Evolutionary conservation across 306 rosid species (phyloP), one percentile per base, ranked within the genome.

Genomic region (Gastrolobium bilobum): DNA sequence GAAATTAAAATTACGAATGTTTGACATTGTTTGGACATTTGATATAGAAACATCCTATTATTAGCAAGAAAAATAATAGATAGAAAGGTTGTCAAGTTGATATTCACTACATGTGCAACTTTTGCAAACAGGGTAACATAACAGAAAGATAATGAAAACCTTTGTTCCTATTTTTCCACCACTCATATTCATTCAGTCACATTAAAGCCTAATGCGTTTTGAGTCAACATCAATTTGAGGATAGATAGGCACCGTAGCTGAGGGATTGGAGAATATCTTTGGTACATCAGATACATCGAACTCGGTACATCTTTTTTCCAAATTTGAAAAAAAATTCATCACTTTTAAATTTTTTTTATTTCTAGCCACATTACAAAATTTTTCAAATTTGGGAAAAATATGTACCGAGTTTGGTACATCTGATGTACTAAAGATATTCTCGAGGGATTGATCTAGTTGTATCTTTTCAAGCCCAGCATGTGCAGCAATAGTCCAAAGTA

Each of bases 401-500:
- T 1, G 26, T 20, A 20, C 26, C 26, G 26, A n/a, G n/a, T n/a
- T n/a, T n/a, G n/a, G n/a, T 20, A 20, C 26, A 20, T 20, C 26
- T 20, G 26, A 20, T 20, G 1, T 20, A 20, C 26, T 1, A 20
- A 20, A 20, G 26, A 20, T 20, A 20, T 20, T 20, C 26, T 20
- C 26, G 10, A 50, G 35, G 35, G 43, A 10, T 6, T 44, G 53
- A 35, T 57, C 68, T 83, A 78, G 29, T 26, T 61, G 81, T 81
- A 7, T 76, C 67, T 84, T 72, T 70, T 87, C 39, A 90, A 70
- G n/a, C 97, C 97, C 74, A 91, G 57, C 1, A 91, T 65, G 44
- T 79, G 94, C 6, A 93, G 79, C 2, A 75, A 0, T 2, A 91
- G 10, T 77, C 91, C 91, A 43, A 87, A 30, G 85, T 95, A 90